Evolutionary conservation across 2,329 filamentous ascomycete species (phyloP).

Genomic region (Bipolaris gigantea): DNA sequence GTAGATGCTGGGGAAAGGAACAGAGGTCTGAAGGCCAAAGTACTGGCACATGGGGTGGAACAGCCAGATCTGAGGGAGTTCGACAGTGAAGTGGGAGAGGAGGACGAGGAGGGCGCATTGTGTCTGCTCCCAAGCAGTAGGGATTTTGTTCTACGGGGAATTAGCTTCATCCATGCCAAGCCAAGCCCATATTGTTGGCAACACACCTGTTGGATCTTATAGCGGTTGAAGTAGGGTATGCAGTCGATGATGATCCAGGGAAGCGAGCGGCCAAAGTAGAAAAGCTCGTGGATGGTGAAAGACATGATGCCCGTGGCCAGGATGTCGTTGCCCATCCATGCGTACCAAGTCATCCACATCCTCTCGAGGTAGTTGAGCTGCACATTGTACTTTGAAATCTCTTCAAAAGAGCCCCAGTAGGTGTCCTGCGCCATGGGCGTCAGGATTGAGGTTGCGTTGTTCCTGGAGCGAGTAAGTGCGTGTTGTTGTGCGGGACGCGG

Average conservation of each 20-base stretch:
- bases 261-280: conserved; percentile 91
- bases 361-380: conserved; percentile 84
- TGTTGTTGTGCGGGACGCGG: conserved; percentile 11
- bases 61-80: conserved; percentile 97
- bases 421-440: conserved; percentile 53
- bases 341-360: conserved; percentile 94
- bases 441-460: conserved; percentile 42
- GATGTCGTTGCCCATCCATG: conserved; percentile 96
- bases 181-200: neutral
- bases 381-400: conserved; percentile 73
- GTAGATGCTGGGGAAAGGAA: conserved; percentile 82
- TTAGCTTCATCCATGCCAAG: conserved; percentile 13
- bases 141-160: conserved; percentile 69
- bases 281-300: conserved; percentile 88
- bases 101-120: conserved; percentile 91
- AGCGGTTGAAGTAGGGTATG: conserved; percentile 85
- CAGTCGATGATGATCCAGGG: conserved; percentile 92
- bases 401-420: conserved; percentile 68
- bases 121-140: conserved; percentile 91
- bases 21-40: conserved; percentile 82
- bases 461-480: conserved; percentile 37
- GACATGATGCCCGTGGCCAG: conserved; percentile 97
- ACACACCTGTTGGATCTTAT: conserved; percentile 87
- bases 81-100: conserved; percentile 94
- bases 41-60: conserved; percentile 96